phyloP scores from a whole-genome alignment of 768 basidiomycete species.

The Suillus placidus region DNA sequence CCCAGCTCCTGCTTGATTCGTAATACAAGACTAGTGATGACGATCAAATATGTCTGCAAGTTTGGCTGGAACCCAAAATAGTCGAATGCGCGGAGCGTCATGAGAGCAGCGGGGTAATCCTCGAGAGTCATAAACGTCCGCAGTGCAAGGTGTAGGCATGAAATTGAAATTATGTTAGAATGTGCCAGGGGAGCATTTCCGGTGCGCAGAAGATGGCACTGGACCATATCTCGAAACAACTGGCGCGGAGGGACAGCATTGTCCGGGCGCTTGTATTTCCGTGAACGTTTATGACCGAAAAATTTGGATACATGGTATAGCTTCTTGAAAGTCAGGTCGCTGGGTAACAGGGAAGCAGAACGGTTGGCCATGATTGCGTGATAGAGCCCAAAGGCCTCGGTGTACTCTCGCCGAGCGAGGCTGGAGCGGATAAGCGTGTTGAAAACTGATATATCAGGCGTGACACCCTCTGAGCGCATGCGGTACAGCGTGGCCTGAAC shows the following conservation, averaged over 20 bases:
- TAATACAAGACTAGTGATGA: slow-evolving; percentile 42
- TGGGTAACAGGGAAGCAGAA: slow-evolving; percentile 33
- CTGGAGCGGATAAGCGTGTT: slow-evolving; percentile 51
- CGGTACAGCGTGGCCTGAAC: slow-evolving; percentile 40
- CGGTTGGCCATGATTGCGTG: slow-evolving; percentile 39
- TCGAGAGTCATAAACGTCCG: slow-evolving; percentile 44
- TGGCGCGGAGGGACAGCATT: slow-evolving; percentile 40
- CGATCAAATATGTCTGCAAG: slow-evolving; percentile 41
- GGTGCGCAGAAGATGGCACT: slow-evolving; percentile 32
- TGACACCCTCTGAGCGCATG: slow-evolving; percentile 42
- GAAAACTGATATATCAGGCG: slow-evolving; percentile 45
- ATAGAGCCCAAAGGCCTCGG: slow-evolving; percentile 48
- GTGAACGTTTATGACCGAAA: slow-evolving; percentile 22
- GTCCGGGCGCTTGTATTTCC: slow-evolving; percentile 22
- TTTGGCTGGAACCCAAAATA: slow-evolving; percentile 35
- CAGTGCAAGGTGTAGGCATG: slow-evolving; percentile 45
- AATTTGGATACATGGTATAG: slow-evolving; percentile 40
- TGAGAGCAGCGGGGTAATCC: slow-evolving; percentile 53
- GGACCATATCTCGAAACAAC: slow-evolving; percentile 50
- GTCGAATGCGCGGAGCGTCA: slow-evolving; percentile 38
- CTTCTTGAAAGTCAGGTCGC: slow-evolving; percentile 49
- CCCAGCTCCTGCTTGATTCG: slow-evolving; percentile 30
- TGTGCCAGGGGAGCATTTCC: slow-evolving; percentile 17
- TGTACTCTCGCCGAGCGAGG: slow-evolving; percentile 32
- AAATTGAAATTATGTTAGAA: slow-evolving; percentile 33